Base-by-base conservation (phyloP, 2,329 filamentous ascomycete genomes). In the Scopulariopsis brevicaulis region DNA sequence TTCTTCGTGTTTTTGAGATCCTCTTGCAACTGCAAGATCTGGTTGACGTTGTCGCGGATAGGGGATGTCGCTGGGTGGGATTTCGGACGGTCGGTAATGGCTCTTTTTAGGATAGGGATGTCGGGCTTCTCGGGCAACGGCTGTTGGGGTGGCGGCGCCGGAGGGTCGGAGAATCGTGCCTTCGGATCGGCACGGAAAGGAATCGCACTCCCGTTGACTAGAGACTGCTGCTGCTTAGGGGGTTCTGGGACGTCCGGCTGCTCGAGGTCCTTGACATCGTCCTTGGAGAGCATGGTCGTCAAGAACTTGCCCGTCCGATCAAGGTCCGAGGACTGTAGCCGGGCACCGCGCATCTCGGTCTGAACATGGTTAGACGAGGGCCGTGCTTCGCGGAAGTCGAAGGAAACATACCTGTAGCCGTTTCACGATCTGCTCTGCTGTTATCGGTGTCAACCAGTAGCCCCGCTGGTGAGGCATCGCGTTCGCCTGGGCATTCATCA, bases 61-160 rank as follows among this genome's bases (percentile, higher is more conserved):
- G 84, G 84, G 0, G 84, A 87, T 3, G 74, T 80, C 20, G 74
- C 72, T 6, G 75, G 71, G 35, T 74, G 71, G 1, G 78, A 74
- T 67, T 86, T 89, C 10, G 86, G 80, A 59, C 87, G 84, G 63
- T 96, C 90, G 0, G 88, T 92, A 28, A 89, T 84, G 4, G 79
- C 80, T 58, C 91, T 82, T 67, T 89, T 91, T 34, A 96, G 71
- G 1, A 89, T 83, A 0, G 85, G 82, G 0, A 80, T 83, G 70
- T 96, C 90, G 0, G 93, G 93, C 69, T 96, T 96, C 68, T 96
- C 92, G 1, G 93, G 93, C 6, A 97, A 76, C 15, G 93, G 93
- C 64, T 96, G 92, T 64, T 96, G 91, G 32, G 93, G 93, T 28
- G 93, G 93, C 8, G 93, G 93, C 24, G 92, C 93, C 4, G 93